Conservation (phyloP, 2,329 filamentous ascomycete species). For the Pseudogymnoascus sp. region DNA sequence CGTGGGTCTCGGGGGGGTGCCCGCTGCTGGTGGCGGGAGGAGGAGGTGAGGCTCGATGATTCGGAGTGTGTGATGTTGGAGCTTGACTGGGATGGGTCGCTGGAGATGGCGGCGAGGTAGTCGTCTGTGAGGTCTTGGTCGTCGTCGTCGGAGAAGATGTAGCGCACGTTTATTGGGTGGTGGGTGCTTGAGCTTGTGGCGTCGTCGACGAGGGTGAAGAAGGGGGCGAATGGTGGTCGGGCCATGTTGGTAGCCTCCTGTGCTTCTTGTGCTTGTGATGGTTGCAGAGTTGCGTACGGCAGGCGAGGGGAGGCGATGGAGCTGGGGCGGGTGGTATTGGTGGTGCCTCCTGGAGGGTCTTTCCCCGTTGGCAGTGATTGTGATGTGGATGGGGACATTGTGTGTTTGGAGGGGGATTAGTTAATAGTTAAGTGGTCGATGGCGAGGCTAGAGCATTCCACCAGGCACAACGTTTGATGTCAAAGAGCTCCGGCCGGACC, state of each 20-base stretch:
- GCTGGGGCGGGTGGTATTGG: background rate
- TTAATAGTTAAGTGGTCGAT: background rate
- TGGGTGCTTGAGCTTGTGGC: slow-evolving; percentile 63
- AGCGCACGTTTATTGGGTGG: slow-evolving; percentile 74
- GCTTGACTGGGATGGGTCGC: slow-evolving; percentile 3
- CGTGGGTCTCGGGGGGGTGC: slow-evolving; percentile 10
- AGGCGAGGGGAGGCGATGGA: background rate
- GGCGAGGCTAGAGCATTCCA: background rate
- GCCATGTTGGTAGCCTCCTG: background rate
- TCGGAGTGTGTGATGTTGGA: slow-evolving; percentile 37
- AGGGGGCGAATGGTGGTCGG: slow-evolving; percentile 56
- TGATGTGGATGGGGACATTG: slow-evolving; percentile 9
- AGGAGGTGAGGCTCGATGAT: slow-evolving; percentile 26
- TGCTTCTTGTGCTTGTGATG: background rate
- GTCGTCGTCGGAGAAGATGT: slow-evolving; percentile 91
- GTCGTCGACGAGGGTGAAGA: slow-evolving; percentile 83
- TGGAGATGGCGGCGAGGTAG: slow-evolving; percentile 39
- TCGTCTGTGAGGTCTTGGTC: slow-evolving; percentile 62
- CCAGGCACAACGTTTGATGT: slow-evolving; percentile 2
- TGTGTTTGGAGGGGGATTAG: background rate
- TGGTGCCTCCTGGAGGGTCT: background rate
- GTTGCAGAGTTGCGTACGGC: background rate
- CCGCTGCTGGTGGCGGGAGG: slow-evolving; percentile 16
- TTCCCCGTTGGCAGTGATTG: slow-evolving; percentile 4
- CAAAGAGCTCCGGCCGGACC: background rate